phyloP scores from a whole-genome alignment of 2,329 filamentous ascomycete species.

The Fusarium succisae region DNA sequence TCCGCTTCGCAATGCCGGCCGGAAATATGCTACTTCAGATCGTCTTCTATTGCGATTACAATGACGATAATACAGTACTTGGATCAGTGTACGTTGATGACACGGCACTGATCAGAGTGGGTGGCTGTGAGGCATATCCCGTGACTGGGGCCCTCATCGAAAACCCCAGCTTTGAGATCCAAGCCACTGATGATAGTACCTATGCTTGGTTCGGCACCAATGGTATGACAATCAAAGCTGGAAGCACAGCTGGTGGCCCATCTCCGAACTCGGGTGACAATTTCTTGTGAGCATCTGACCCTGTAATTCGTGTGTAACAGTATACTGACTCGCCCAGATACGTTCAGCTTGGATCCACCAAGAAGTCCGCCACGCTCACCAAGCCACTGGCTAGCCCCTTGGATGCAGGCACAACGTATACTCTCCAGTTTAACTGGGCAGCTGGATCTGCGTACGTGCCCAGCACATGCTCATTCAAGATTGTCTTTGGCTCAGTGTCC shows the following conservation, averaged over 20 bases:
- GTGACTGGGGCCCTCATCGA: not conserved
- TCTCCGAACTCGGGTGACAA: not conserved
- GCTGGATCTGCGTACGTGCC: not conserved
- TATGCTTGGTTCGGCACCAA: slow-evolving; percentile 16
- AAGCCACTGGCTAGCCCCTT: not conserved
- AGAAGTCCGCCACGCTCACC: not conserved
- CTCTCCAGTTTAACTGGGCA: not conserved
- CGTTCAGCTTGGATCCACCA: not conserved
- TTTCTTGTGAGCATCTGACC: not conserved
- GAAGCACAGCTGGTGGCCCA: not conserved
- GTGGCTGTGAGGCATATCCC: slow-evolving; percentile 5
- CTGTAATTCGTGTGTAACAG: accelerated
- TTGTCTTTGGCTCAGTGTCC: not conserved
- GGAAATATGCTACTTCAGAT: not conserved
- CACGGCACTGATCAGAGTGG: not conserved
- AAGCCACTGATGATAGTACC: not conserved
- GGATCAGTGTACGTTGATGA: slow-evolving; percentile 4
- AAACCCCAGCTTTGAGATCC: not conserved
- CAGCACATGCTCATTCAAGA: not conserved
- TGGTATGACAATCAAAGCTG: not conserved
- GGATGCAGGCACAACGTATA: not conserved
- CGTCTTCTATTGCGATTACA: not conserved
- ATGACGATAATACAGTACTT: not conserved
- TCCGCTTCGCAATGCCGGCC: not conserved
- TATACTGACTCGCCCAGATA: not conserved